A percentile compares a stretch with the other conserved stretches of the same genome.
Conservation (phyloP, 2,329 filamentous ascomycete species). For the Tolypocladium tundrense region DNA sequence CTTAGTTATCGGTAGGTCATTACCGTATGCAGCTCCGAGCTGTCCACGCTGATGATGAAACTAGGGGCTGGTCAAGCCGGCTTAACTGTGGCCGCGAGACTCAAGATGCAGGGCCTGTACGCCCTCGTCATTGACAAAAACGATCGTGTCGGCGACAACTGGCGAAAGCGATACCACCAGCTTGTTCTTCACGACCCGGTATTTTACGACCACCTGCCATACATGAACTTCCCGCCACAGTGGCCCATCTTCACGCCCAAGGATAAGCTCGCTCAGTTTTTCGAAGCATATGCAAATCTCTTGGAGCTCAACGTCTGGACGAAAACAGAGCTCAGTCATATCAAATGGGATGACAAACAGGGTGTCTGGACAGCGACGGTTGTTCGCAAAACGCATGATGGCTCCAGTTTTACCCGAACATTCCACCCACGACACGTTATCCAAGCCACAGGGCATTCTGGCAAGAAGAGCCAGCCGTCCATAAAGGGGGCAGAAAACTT, state of each 20-base stretch:
- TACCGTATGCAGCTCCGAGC: neutral
- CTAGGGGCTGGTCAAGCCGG: conserved; percentile 51
- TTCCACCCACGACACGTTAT: conserved; percentile 54
- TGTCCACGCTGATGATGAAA: neutral
- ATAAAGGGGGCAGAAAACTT: conserved; percentile 49
- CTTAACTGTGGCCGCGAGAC: conserved; percentile 44
- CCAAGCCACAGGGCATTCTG: conserved; percentile 58
- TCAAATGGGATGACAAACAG: conserved; percentile 38
- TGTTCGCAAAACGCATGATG: conserved; percentile 36
- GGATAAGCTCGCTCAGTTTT: conserved; percentile 60
- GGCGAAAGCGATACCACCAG: conserved; percentile 52
- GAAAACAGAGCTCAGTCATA: conserved; percentile 34
- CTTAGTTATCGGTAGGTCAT: conserved; percentile 43
- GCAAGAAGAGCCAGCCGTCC: conserved; percentile 50
- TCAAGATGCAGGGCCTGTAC: conserved; percentile 47
- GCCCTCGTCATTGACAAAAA: conserved; percentile 50
- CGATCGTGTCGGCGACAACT: conserved; percentile 50
- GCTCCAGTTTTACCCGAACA: conserved; percentile 37
- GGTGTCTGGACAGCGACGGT: conserved; percentile 46
- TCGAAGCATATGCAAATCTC: conserved; percentile 52
- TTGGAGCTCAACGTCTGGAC: conserved; percentile 64
- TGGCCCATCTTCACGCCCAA: conserved; percentile 66
- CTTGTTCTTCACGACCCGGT: conserved; percentile 61
- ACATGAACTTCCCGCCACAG: conserved; percentile 50
- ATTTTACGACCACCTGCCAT: conserved; percentile 52